Percentiles rank a stretch among this genome's conserved stretches.
Conservation (phyloP, 805 yeast genomes). For the fission yeast (Schizosaccharomyces pombe) region DNA sequence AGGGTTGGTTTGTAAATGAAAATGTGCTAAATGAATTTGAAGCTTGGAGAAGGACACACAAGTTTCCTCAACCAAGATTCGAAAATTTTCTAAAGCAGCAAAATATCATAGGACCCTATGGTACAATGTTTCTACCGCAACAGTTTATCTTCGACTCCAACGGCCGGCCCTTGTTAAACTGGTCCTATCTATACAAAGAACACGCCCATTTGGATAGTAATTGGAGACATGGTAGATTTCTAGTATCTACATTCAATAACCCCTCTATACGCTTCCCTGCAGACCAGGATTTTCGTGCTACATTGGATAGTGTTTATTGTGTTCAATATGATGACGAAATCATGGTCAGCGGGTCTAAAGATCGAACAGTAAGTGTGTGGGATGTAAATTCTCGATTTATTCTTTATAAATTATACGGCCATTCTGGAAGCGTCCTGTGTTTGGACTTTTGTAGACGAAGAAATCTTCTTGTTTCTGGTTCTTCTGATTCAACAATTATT, state of each 20-base stretch:
- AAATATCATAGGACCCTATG: not conserved
- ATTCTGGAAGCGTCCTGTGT: slow-evolving; percentile 17
- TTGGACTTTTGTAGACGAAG: slow-evolving; percentile 12
- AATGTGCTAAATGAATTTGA: not conserved
- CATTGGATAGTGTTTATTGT: slow-evolving; percentile 26
- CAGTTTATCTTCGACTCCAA: not conserved
- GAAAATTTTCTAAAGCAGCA: not conserved
- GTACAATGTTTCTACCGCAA: not conserved
- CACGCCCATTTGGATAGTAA: not conserved
- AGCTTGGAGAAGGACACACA: not conserved
- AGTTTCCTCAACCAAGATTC: not conserved
- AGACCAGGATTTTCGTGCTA: not conserved
- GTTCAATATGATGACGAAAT: slow-evolving; percentile 40
- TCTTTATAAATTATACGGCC: slow-evolving; percentile 7
- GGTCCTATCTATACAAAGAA: slow-evolving; percentile 3
- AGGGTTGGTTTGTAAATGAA: not conserved
- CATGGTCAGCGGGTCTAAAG: slow-evolving; percentile 56
- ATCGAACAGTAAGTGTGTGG: slow-evolving; percentile 18
- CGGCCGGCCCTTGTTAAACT: not conserved
- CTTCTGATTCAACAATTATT: slow-evolving; percentile 15
- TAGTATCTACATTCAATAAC: not conserved
- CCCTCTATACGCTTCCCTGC: not conserved
- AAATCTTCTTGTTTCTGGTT: slow-evolving; percentile 15
- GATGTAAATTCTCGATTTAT: slow-evolving; percentile 6
- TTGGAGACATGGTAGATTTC: not conserved